Percentiles rank a stretch among this genome's conserved stretches.
phyloP scores from a whole-genome alignment of 2,329 filamentous ascomycete genomes.

The Hypoxylon sp. region DNA sequence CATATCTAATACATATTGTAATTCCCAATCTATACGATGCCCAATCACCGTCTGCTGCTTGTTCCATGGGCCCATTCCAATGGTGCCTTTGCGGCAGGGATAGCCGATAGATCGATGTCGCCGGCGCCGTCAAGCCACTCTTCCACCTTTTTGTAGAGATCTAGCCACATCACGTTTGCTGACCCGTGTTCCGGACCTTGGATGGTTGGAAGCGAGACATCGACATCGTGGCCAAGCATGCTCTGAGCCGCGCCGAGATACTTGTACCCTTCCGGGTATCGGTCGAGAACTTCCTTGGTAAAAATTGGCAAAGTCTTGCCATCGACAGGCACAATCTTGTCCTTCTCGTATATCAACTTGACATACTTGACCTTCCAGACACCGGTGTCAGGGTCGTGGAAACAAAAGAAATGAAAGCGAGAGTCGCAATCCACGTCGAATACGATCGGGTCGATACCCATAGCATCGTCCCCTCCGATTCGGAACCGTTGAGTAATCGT shows the following conservation, averaged over 20 bases:
- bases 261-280: constrained; percentile 62
- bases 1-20: not conserved
- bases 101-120: constrained; percentile 51
- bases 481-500: constrained; percentile 68
- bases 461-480: constrained; percentile 38
- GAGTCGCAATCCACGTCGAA: constrained; percentile 68
- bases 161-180: constrained; percentile 53
- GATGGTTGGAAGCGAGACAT: constrained; percentile 59
- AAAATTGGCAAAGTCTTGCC: constrained; percentile 59
- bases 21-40: not conserved
- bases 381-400: constrained; percentile 48
- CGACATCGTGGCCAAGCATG: constrained; percentile 62
- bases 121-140: constrained; percentile 51
- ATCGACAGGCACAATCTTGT: constrained; percentile 64
- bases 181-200: constrained; percentile 48
- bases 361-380: constrained; percentile 62
- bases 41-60: constrained; percentile 12
- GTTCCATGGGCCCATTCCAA: constrained; percentile 30
- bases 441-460: constrained; percentile 53
- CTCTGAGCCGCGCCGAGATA: constrained; percentile 64
- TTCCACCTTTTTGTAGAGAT: constrained; percentile 60
- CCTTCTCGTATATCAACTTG: constrained; percentile 66
- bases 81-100: not conserved
- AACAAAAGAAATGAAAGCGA: constrained; percentile 65
- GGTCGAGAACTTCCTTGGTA: constrained; percentile 56